These are phyloP conservation scores for Hypomontagnella monticulosa DNA, from an alignment of 495 filamentous ascomycete genomes.

Conservation along the genomic window DNA sequence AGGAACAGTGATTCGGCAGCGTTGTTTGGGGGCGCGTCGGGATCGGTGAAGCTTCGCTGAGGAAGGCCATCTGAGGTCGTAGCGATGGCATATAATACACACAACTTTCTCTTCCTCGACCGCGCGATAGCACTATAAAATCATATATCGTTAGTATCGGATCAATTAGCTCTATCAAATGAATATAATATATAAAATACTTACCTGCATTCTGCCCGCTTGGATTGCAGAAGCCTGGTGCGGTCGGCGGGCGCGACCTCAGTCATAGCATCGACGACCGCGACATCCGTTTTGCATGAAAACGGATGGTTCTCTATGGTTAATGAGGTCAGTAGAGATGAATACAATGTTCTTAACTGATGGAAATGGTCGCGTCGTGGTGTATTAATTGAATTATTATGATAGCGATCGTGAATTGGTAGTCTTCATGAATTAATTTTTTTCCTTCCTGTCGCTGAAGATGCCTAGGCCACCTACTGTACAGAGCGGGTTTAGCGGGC, in stretches of 20 bases:
- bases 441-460: slow-evolving; percentile 11
- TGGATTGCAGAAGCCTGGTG: slow-evolving; percentile 63
- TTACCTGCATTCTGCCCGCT: slow-evolving; percentile 61
- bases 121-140: slow-evolving; percentile 72
- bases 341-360: slow-evolving; percentile 54
- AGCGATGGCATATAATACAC: slow-evolving; percentile 76
- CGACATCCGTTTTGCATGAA: slow-evolving; percentile 68
- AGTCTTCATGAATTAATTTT: slow-evolving; percentile 37
- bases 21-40: slow-evolving; percentile 59
- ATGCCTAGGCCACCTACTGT: slow-evolving; percentile 2
- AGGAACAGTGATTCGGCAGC: slow-evolving; percentile 72
- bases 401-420: slow-evolving; percentile 13
- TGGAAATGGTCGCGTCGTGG: slow-evolving; percentile 62
- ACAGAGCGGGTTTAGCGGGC: slow-evolving; percentile 13
- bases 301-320: slow-evolving; percentile 57
- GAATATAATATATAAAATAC: slow-evolving; percentile 32
- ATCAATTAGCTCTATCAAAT: slow-evolving; percentile 54
- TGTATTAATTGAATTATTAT: slow-evolving; percentile 55
- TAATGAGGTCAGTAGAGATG: slow-evolving; percentile 48
- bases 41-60: slow-evolving; percentile 52
- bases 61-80: slow-evolving; percentile 57
- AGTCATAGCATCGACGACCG: slow-evolving; percentile 65
- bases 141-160: slow-evolving; percentile 56
- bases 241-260: slow-evolving; percentile 66
- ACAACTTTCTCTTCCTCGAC: slow-evolving; percentile 85